Base-by-base conservation (phyloP, 768 basidiomycete species). In the Lactarius akahatsu region DNA sequence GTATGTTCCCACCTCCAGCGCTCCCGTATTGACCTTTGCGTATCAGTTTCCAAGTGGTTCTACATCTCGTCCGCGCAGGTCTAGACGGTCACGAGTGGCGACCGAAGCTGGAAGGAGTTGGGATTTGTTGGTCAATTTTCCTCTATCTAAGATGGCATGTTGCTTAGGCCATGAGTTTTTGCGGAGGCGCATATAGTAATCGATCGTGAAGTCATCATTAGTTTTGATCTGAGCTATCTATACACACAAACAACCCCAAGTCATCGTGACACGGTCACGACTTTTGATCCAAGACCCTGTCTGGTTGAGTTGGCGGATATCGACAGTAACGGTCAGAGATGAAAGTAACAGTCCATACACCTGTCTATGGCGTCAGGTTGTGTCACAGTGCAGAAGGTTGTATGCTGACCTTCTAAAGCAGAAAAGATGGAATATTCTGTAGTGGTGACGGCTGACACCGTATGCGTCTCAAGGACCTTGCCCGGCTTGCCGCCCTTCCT, bases 281-380 rank as follows among this genome's bases (percentile, higher is more conserved):
- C 71, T 64, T 64, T 67, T 79, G 80, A 66, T 82, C 81, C 23
- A 69, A 55, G 32, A 76, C 66, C 18, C 77, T 75, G 52, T 81
- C 89, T 57, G 88, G 82, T 71, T 88, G 84, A 30, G 83, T 80
- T 59, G 86, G 86, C 20, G 95, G 95, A 77, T 96, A 96, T 69
- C 92, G 84, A 79, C 96, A 98, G 72, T 87, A 92, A 41, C 85
- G 85, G 77, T 97, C 96, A 20, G 92, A 86, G 62, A 98, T 92
- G 59, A 91, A 94, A 11, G 92, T 92, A 34, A 98, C 90, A 11
- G 90, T 93, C 92, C 92, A 96, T 23, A 91, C 94, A 62, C 92
- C 92, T 93, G 72, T 58, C 55, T 23, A 26, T 56, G 63, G 36
- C 1, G 43, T 70, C 18, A 68, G 52, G 4, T 5, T 26, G 43